Conservation (phyloP, 495 filamentous ascomycete genomes). For the Penicillium taxi region DNA sequence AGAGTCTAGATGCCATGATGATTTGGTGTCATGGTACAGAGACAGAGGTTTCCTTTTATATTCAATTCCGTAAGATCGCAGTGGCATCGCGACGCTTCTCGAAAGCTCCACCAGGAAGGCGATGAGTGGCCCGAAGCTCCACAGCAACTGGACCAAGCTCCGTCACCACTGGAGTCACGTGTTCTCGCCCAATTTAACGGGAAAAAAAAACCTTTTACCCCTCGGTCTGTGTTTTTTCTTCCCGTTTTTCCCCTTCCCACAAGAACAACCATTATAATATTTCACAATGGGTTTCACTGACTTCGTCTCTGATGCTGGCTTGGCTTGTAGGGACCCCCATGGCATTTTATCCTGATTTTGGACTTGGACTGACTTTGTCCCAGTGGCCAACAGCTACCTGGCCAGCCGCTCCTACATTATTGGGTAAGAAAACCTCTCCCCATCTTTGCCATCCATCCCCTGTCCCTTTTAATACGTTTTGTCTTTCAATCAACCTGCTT, state of each 20-base stretch:
- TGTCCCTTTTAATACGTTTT: slow-evolving; percentile 2
- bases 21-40: background rate
- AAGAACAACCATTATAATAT: slow-evolving; percentile 12
- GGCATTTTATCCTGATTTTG: slow-evolving; percentile 16
- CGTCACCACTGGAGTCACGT: slow-evolving; percentile 30
- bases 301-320: slow-evolving; percentile 77
- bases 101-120: slow-evolving; percentile 32
- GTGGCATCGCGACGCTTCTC: slow-evolving; percentile 34
- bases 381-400: slow-evolving; percentile 90
- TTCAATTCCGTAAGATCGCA: slow-evolving; percentile 9
- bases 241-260: slow-evolving; percentile 16
- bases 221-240: slow-evolving; percentile 23
- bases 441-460: slow-evolving; percentile 8
- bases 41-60: too few relatives aligned
- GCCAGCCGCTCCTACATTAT: slow-evolving; percentile 86
- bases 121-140: slow-evolving; percentile 29
- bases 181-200: slow-evolving; percentile 20
- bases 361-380: slow-evolving; percentile 30
- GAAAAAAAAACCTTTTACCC: slow-evolving; percentile 35
- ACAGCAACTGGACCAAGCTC: slow-evolving; percentile 22
- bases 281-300: slow-evolving; percentile 92
- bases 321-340: slow-evolving; percentile 58
- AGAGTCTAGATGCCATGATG: slow-evolving; percentile 33
- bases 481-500: slow-evolving; percentile 19
- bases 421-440: slow-evolving; percentile 55